These are phyloP conservation scores for Suillus plorans DNA, from an alignment of 768 basidiomycete genomes.

Conservation along the genomic window DNA sequence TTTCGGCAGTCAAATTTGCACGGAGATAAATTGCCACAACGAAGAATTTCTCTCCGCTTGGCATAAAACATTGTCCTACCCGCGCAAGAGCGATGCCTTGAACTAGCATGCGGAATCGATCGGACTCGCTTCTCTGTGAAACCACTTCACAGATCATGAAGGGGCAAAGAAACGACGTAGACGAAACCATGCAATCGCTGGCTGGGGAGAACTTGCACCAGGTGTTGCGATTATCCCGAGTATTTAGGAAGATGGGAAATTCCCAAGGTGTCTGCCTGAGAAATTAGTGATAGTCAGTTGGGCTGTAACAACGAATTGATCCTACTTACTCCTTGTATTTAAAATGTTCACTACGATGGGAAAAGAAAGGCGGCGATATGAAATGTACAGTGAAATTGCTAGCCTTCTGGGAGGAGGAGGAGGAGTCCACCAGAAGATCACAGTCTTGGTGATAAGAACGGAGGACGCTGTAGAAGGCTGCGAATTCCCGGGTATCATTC, in stretches of 20 bases:
- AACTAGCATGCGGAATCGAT: conserved; percentile 14
- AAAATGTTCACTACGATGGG: neutral
- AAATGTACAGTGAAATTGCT: conserved; percentile 14
- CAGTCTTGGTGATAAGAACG: conserved; percentile 5
- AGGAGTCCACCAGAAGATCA: neutral
- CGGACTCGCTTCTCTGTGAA: neutral
- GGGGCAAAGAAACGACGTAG: neutral
- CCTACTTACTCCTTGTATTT: conserved; percentile 1
- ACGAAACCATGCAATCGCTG: conserved; percentile 9
- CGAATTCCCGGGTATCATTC: conserved; percentile 6
- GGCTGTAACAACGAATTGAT: neutral
- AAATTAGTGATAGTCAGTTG: neutral
- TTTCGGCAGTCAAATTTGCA: conserved; percentile 1
- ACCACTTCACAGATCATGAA: conserved; percentile 16
- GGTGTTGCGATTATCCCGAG: fast-evolving
- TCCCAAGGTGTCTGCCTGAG: conserved; percentile 12
- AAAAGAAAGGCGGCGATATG: conserved; percentile 14
- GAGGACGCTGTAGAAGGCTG: conserved; percentile 8
- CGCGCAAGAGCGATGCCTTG: conserved; percentile 10
- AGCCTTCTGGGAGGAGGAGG: conserved; percentile 9
- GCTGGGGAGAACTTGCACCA: conserved; percentile 8
- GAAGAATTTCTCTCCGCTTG: too few species aligned
- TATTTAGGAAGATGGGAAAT: conserved; percentile 14
- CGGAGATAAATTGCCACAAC: conserved; percentile 11
- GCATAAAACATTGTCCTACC: neutral